Percentiles rank a stretch among this genome's conserved stretches.
These are phyloP conservation scores for Sarcodon sp. DNA, from an alignment of 768 basidiomycete species.

Conservation along the genomic window DNA sequence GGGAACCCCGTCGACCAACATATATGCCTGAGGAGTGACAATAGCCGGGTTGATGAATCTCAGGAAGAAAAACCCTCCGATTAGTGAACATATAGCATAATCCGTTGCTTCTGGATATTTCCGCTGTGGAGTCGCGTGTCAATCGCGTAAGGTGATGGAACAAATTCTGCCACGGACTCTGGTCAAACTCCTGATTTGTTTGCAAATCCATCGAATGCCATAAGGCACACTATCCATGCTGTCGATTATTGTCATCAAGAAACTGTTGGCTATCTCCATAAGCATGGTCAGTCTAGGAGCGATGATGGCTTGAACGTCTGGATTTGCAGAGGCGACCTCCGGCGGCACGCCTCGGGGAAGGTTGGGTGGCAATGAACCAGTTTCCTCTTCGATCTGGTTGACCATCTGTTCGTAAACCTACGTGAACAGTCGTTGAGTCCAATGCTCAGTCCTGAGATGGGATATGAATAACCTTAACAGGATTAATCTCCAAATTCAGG, in stretches of 20 bases:
- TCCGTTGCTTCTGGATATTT: slow-evolving; percentile 99
- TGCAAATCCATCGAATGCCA: slow-evolving; percentile 99
- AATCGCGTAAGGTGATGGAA: not conserved
- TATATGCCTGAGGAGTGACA: slow-evolving; percentile 98
- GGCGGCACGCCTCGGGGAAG: slow-evolving; percentile 89
- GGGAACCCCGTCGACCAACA: slow-evolving; percentile 96
- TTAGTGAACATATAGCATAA: slow-evolving; percentile 95
- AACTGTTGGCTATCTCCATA: slow-evolving; percentile 99
- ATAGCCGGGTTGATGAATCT: slow-evolving; percentile 99
- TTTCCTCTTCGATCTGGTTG: slow-evolving; percentile 96
- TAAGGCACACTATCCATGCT: slow-evolving; percentile 98
- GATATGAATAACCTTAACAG: slow-evolving; percentile 61
- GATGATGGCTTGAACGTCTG: slow-evolving; percentile 96
- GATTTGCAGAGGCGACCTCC: slow-evolving; percentile 87
- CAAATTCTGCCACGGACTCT: slow-evolving; percentile 39
- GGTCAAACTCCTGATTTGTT: slow-evolving; percentile 95
- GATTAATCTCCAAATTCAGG: slow-evolving; percentile 97
- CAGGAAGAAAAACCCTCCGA: slow-evolving; percentile 99
- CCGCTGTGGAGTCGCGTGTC: slow-evolving; percentile 36
- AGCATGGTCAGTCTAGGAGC: slow-evolving; percentile 95
- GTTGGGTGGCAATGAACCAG: slow-evolving; percentile 81
- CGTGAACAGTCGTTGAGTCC: not conserved
- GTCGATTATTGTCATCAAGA: slow-evolving; percentile 94
- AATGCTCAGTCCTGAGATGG: not conserved
- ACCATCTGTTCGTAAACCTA: slow-evolving; percentile 99